A percentile compares a stretch with the other conserved stretches of the same genome.
Evolutionary conservation across 192 early-diverging fungal genomes (phyloP).

Genomic region (Mortierella hygrophila): DNA sequence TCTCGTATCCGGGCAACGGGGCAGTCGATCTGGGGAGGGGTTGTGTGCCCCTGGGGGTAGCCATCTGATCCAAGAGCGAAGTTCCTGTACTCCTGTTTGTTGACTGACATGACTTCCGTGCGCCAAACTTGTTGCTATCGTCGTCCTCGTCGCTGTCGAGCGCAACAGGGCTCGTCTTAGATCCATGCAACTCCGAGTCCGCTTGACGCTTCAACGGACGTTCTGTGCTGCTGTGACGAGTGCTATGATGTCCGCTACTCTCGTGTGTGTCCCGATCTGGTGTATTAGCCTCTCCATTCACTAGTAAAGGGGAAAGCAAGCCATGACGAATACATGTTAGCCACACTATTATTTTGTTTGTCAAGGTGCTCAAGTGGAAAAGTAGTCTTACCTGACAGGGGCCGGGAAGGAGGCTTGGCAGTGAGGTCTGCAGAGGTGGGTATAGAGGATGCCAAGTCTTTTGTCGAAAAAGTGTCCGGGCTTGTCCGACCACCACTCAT

Average conservation of each 20-base stretch:
- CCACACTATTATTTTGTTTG: not conserved
- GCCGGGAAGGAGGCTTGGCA: not conserved
- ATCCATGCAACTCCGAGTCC: not conserved
- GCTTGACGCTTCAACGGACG: constrained; percentile 25
- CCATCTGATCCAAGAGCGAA: constrained; percentile 49
- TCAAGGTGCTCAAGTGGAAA: not conserved
- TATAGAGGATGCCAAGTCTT: constrained; percentile 2
- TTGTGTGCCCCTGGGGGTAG: constrained; percentile 42
- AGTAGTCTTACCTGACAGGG: not conserved
- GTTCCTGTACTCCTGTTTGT: not conserved
- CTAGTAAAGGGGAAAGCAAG: not conserved
- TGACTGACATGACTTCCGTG: not conserved
- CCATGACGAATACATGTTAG: not conserved
- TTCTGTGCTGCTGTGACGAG: not conserved
- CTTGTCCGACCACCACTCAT: not conserved
- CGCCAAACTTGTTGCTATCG: not conserved
- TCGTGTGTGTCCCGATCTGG: not conserved
- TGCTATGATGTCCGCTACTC: not conserved
- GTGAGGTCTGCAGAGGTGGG: not conserved
- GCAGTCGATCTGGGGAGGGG: constrained; percentile 19
- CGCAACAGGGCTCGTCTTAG: not conserved
- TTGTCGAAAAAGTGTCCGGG: not conserved
- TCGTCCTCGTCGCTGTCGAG: constrained; percentile 42
- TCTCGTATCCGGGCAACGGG: not conserved
- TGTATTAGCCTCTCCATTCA: no score